Base-by-base conservation (phyloP, 345 rosid species). In the Murraya koenigii region DNA sequence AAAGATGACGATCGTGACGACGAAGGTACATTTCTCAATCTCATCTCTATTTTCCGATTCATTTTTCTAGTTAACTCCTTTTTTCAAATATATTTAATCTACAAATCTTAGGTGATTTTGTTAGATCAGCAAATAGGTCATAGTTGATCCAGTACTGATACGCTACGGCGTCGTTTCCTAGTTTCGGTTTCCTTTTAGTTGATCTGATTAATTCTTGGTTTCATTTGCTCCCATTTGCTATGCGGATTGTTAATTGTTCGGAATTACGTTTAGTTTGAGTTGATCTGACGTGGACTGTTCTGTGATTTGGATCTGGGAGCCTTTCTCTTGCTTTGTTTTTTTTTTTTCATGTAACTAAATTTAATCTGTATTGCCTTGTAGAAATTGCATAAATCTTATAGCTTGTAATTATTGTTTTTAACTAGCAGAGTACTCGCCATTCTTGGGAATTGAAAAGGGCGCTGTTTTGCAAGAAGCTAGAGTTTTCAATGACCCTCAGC, bases 1-100 rank as follows among this genome's bases (percentile, higher is more conserved):
- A 97, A 97, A 81, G 97, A 97, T 80, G 99, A 97, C 74, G 99
- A 97, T 85, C 96, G 87, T 77, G 99, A 97, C 85, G 99, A 97
- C 70, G 99, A 97, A 89, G 91, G 99, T 97, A 74, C 49, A 55
- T 39, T 72, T 30, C 33, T 49, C 77, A 68, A 17, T 75, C 49
- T 79, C 59, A 20, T 61, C 70, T 79, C 59, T 23, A 33, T 58
- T 70, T 60, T 36, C 54, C 52, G 39, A 77, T 80, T 68, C 63
- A 25, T 23, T 19, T 19, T 62, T 41, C 55, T 49, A 13, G 19
- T 78, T 36, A 59, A 41, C 35, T 55, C 54, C 26, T 26, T 10
- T 20, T 68, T 72, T 77, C 33, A 5, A 52, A 52, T 20, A 20
- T 49, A 26, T 49, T 58, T 63, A 7, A 58, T 80, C 2, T 33